Evolutionary conservation across 257 asterid species (phyloP).

Genomic region (Leonotis leonurus): DNA sequence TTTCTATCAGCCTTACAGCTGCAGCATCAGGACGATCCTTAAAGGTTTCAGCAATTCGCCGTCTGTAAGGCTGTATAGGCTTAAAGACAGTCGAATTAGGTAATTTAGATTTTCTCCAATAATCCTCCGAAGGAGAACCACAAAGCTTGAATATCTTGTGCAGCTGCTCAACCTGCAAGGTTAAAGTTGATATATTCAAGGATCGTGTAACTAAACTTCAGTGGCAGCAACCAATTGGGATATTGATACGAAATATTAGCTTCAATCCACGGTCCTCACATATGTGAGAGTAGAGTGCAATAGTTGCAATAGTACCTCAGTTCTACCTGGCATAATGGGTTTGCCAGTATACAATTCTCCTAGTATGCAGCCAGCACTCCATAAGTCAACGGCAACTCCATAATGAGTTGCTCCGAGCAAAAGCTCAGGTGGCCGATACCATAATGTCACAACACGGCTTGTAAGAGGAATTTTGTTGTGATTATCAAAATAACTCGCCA

Average conservation of each 20-base stretch:
- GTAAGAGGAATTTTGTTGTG: conserved; percentile 53
- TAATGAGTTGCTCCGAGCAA: conserved; percentile 76
- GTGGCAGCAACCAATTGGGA: too few species aligned
- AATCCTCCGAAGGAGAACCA: conserved; percentile 90
- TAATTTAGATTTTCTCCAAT: conserved; percentile 62
- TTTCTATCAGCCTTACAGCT: conserved; percentile 62
- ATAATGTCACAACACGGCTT: conserved; percentile 90
- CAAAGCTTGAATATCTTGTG: conserved; percentile 86
- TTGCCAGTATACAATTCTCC: conserved; percentile 80
- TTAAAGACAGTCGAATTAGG: conserved; percentile 67
- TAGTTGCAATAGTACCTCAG: conserved; percentile 54
- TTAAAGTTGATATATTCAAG: neutral
- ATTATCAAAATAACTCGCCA: conserved; percentile 65
- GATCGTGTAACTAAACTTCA: neutral
- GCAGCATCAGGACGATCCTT: conserved; percentile 58
- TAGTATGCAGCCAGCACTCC: conserved; percentile 92
- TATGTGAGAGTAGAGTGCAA: neutral
- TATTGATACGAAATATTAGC: too few species aligned
- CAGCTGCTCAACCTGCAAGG: conserved; percentile 75
- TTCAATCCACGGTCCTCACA: neutral
- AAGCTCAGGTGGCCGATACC: conserved; percentile 99
- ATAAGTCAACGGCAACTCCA: conserved; percentile 80
- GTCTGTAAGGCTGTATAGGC: conserved; percentile 61
- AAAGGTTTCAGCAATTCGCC: conserved; percentile 58
- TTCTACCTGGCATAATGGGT: conserved; percentile 94